Evolutionary conservation across 2,329 filamentous ascomycete genomes (phyloP), one percentile per base, ranked within the genome.

Genomic region (Alternaria arborescens): DNA sequence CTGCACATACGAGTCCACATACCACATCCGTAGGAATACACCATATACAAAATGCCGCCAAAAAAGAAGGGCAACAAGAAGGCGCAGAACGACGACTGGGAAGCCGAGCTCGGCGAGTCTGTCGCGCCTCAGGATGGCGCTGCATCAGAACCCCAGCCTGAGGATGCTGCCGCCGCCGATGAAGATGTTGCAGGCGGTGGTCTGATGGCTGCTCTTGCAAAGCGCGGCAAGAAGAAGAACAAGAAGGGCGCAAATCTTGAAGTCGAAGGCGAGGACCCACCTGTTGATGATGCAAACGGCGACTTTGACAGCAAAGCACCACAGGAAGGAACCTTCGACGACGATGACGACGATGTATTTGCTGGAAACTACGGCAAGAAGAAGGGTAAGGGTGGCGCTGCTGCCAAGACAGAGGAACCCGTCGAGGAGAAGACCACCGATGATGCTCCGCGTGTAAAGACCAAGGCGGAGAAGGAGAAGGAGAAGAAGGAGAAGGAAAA

Each of bases 401-500:
- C 67, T 44, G 67, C 70, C 44, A 71, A 84, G 74, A 69, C 78
- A 77, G 74, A 82, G 54, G 67, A 74, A 60, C 66, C 78, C 57
- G 66, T 71, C 50, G 63, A 69, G 76, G 77, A 77, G 52, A 72
- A 78, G 52, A 79, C 78, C 78, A 74, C 71, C 24, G 76, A 74
- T 40, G 77, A 75, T 40, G 72, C 63, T 26, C 73, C 84, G 66
- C 72, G 89, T 56, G 85, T 98, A 50, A 89, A 98, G 82, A 97
- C 93, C 40, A 99, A 98, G 87, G 95, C 96, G 60, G 94, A 99
- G 83, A 99, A 99, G 84, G 95, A 99, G 80, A 97, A 93, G 81
- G 86, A 94, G 75, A 98, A 94, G 86, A 99, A 97, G 83, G 95
- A 99, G 83, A 89, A 93, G 63, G 95, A 99, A 84, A 99, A 99